Evolutionary conservation across 1,284 basidiomycete species (phyloP).

Genomic region (Hemileia vastatrix): DNA sequence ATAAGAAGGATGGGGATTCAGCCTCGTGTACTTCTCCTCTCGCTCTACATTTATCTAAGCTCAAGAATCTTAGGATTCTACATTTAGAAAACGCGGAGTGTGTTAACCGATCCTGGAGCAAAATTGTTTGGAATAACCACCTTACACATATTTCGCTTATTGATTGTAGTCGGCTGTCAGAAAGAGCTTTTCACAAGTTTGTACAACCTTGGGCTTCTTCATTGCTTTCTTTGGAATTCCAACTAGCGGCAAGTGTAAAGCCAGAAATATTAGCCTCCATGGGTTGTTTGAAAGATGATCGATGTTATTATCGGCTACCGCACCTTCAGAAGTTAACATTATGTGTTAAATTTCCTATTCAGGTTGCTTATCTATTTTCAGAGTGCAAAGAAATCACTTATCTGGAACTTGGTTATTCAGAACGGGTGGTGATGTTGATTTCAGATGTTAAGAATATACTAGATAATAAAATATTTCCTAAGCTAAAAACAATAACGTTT

Average conservation of each 20-base stretch:
- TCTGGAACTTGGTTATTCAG: background rate
- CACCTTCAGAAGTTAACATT: background rate
- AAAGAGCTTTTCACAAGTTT: background rate
- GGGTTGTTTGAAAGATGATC: background rate
- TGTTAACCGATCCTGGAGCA: slow-evolving; percentile 2
- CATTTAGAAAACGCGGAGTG: background rate
- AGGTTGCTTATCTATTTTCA: too few species aligned
- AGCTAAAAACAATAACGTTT: background rate
- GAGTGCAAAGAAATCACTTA: background rate
- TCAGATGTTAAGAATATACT: background rate
- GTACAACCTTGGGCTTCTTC: background rate
- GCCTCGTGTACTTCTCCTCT: background rate
- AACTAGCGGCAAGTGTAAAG: background rate
- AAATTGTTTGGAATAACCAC: background rate
- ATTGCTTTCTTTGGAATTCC: too few species aligned
- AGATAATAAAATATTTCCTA: background rate
- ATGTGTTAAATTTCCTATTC: slow-evolving; percentile 2
- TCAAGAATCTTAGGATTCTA: background rate
- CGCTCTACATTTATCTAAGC: background rate
- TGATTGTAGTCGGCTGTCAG: background rate
- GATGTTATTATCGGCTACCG: background rate
- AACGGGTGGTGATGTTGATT: background rate
- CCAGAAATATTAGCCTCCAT: too few species aligned
- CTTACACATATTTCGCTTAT: background rate
- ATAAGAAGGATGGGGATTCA: background rate